Percentiles rank a stretch among this genome's conserved stretches.
These are phyloP conservation scores for Chaetomium cochliodes DNA, from an alignment of 495 filamentous ascomycete genomes.

Conservation along the genomic window DNA sequence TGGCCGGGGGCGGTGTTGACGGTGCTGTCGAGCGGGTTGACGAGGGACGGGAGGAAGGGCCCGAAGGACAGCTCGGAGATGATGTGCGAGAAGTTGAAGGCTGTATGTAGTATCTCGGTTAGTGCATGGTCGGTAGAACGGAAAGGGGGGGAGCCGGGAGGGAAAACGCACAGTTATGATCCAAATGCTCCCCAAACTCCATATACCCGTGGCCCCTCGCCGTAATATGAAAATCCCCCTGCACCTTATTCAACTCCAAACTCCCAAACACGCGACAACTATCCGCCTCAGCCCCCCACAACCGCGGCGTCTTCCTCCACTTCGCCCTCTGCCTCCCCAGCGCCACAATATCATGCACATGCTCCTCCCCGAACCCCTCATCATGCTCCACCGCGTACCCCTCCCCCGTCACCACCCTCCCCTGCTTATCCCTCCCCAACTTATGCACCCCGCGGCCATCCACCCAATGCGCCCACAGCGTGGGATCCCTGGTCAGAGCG, in stretches of 20 bases:
- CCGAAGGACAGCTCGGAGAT: constrained; percentile 96
- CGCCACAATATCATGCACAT: constrained; percentile 70
- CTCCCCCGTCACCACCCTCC: constrained; percentile 49
- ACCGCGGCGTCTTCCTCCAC: constrained; percentile 70
- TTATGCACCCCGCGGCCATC: constrained; percentile 66
- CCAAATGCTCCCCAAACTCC: constrained; percentile 75
- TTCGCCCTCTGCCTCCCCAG: constrained; percentile 55
- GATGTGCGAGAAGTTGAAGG: constrained; percentile 98
- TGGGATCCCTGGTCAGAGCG: constrained; percentile 69
- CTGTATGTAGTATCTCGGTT: constrained; percentile 38
- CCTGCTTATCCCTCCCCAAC: constrained; percentile 53
- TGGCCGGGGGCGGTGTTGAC: constrained; percentile 67
- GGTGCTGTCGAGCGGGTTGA: constrained; percentile 92
- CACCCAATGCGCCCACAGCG: constrained; percentile 79
- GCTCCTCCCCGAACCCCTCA: constrained; percentile 63
- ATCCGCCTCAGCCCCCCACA: constrained; percentile 55
- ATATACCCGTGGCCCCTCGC: constrained; percentile 91
- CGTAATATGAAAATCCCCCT: constrained; percentile 98
- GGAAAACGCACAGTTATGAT: constrained; percentile 64
- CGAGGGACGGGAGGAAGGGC: constrained; percentile 86
- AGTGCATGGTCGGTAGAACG: background rate
- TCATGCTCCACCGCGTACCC: constrained; percentile 57
- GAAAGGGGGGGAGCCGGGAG: constrained; percentile 16
- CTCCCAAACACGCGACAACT: constrained; percentile 89
- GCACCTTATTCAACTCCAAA: constrained; percentile 90